Evolutionary conservation across 495 filamentous ascomycete species (phyloP).

Genomic region (Tuber brumale): DNA sequence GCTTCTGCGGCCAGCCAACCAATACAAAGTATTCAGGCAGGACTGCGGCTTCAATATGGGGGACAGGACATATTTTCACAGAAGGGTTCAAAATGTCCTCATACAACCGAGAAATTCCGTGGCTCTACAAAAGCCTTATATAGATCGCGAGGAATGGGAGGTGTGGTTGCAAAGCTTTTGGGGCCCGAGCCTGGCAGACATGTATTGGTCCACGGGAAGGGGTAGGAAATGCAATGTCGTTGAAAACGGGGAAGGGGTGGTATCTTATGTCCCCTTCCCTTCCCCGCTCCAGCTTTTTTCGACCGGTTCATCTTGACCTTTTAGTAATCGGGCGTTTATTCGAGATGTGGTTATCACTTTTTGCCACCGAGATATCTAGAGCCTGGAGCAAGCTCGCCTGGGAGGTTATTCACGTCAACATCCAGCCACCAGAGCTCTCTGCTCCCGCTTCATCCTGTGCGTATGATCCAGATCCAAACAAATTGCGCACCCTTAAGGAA

Average conservation of each 20-base stretch:
- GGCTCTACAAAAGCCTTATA: neutral
- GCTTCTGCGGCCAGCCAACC: no score
- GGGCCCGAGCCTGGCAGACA: neutral
- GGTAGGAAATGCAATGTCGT: neutral
- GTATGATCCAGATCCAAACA: no score
- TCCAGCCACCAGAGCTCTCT: neutral
- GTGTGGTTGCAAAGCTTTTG: neutral
- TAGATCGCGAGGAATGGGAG: neutral
- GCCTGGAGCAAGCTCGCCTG: neutral
- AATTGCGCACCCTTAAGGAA: neutral
- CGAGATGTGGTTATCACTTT: neutral
- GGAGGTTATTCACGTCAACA: neutral
- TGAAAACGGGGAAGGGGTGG: neutral
- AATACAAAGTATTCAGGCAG: no score
- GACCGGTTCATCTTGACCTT: no score
- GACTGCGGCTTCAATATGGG: no score
- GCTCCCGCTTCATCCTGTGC: no score
- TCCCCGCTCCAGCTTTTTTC: neutral
- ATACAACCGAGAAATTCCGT: neutral
- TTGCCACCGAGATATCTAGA: neutral
- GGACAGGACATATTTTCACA: no score
- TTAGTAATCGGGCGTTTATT: neutral
- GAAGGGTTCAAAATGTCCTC: no score
- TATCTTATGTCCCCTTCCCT: neutral
- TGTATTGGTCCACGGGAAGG: neutral